phyloP scores from a whole-genome alignment of 2,329 filamentous ascomycete species.

The Akanthomyces muscarius region DNA sequence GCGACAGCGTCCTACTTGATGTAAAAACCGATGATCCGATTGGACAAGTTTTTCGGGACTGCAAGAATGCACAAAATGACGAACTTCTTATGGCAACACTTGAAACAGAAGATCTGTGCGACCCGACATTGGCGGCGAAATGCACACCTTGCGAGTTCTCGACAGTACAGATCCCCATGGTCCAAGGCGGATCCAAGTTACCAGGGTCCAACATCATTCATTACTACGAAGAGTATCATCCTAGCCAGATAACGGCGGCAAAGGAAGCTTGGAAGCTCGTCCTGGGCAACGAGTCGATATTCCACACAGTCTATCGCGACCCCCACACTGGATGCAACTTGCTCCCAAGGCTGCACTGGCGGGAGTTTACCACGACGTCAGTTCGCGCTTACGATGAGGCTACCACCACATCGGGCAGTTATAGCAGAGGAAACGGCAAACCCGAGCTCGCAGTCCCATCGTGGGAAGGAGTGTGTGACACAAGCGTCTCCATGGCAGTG shows the following conservation, averaged over 20 bases:
- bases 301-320: constrained; percentile 1
- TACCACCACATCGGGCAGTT: neutral
- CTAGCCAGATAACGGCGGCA: neutral
- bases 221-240: neutral
- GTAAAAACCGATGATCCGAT: neutral
- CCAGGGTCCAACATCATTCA: neutral
- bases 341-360: neutral
- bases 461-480: constrained; percentile 1
- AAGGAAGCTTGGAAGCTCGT: constrained; percentile 2
- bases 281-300: neutral
- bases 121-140: constrained; percentile 1
- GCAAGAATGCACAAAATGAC: neutral
- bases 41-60: neutral
- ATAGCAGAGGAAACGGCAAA: neutral
- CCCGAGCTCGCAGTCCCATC: neutral
- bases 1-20: neutral
- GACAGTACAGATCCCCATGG: constrained; percentile 1
- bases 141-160: constrained; percentile 1
- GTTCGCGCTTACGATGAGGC: neutral
- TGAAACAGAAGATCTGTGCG: constrained; percentile 1
- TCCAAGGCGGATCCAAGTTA: constrained; percentile 3
- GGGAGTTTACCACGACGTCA: neutral
- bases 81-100: neutral
- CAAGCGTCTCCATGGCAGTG: neutral
- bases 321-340: neutral